Percentiles rank a stretch among this genome's conserved stretches.
These are phyloP conservation scores for Ulmus americana DNA, from an alignment of 331 rosid species.

Conservation along the genomic window DNA sequence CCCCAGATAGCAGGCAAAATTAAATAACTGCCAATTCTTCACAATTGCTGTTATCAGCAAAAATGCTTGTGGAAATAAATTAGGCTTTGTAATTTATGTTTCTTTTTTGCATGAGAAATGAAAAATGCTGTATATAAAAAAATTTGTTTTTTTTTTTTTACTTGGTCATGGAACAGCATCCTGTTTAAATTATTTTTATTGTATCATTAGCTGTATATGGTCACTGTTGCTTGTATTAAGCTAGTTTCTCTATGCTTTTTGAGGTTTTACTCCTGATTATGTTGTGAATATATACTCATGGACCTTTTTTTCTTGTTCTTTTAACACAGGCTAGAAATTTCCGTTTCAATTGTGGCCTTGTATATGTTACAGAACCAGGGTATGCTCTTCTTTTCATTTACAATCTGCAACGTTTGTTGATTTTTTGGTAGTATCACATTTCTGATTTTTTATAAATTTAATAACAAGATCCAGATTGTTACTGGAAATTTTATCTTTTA, in stretches of 20 bases:
- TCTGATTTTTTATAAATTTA: neutral
- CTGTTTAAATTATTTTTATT: neutral
- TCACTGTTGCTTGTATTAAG: neutral
- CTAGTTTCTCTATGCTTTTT: neutral
- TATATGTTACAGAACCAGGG: slow-evolving; percentile 94
- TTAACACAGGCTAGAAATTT: slow-evolving; percentile 84
- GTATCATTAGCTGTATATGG: neutral
- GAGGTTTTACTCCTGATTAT: slow-evolving; percentile 2
- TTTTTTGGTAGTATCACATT: neutral
- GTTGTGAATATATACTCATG: slow-evolving; percentile 16
- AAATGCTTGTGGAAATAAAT: neutral
- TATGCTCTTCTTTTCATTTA: slow-evolving; percentile 35
- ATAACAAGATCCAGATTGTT: neutral
- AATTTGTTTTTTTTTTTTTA: neutral
- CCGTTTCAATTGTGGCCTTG: slow-evolving; percentile 88
- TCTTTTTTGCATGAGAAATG: neutral
- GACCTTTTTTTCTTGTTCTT: slow-evolving; percentile 5
- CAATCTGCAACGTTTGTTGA: neutral
- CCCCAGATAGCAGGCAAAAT: no score
- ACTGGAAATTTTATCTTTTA: neutral
- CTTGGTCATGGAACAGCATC: neutral
- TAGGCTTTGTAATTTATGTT: neutral
- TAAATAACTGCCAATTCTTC: no score
- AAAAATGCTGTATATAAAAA: neutral
- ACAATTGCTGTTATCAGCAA: neutral